Base-by-base conservation (phyloP, 805 yeast genomes). In the Isabelozyma pseudorhagii region DNA sequence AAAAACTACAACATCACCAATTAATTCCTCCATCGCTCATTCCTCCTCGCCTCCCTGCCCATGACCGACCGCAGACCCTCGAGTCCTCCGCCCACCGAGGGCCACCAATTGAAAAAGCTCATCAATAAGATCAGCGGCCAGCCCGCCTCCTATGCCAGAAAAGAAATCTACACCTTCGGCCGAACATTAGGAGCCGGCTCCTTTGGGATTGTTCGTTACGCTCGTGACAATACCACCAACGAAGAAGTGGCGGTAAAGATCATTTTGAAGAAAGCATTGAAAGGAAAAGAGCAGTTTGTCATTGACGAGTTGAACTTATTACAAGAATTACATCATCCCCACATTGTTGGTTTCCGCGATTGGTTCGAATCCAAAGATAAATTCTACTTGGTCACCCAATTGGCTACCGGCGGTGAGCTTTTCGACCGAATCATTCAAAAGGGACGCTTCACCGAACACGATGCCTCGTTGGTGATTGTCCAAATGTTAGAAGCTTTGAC, bases 371-470 rank as follows among this genome's bases (percentile, higher is more conserved):
- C 90, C 28, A 87, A 82, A 66, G 97, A 91, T 59, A 93, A 93
- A 71, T 91, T 89, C 68, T 93, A 89, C 63, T 86, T 93, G 50
- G 97, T 90, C 15, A 93, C 97, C 2, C 97, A 93, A 66, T 74
- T 93, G 61, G 97, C 97, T 21, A 86, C 91, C 1, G 99, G 99
- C 29, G 99, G 99, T 46, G 99, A 93, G 67, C 72, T 93, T 50
- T 93, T 93, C 63, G 97, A 92, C 54, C 74, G 97, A 47, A 90
- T 93, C 54, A 79, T 91, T 40, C 74, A 82, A 45, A 75, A 84
- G 59, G 97, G 97, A 11, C 79, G 84, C 48, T 93, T 90, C 68
- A 89, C 97, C 5, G 99, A 93, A 66, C 77, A 76, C 53, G 97
- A 92, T 64, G 98, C 97, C 1, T 84, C 88, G 9, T 69, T 74